Evolutionary conservation across 208 protist species (phyloP), one percentile per base, ranked within the genome.

Genomic region (Leishmania arabica): DNA sequence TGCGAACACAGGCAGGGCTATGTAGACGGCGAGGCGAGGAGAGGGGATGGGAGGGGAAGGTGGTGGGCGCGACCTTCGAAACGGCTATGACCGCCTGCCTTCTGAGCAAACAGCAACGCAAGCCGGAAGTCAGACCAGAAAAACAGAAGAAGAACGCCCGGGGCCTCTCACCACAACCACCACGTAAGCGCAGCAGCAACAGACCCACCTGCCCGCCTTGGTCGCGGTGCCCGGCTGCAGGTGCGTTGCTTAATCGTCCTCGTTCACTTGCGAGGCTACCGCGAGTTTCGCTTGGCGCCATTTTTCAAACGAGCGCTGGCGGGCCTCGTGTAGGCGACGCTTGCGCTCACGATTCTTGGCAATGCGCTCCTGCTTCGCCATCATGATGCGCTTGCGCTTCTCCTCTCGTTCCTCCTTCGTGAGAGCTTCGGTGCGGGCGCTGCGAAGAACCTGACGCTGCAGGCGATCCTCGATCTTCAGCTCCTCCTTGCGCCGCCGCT

Each of bases 291-390:
- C 73, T 70, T 95, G 80, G 24, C 95, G 88, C 95, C 95, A 97
- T 47, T 89, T 84, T 45, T 95, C 90, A 72, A 97, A 97, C 15
- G 95, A 92, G 76, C 81, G 86, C 80, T 93, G 83, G 9, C 92
- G 91, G 2, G 84, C 76, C 65, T 95, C 89, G 80, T 95, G 92
- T 5, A 97, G 84, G 27, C 88, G 90, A 47, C 89, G 89, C 86
- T 96, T 95, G 65, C 95, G 87, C 75, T 95, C 92, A 45, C 90
- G 88, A 81, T 97, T 97, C 84, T 95, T 94, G 53, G 91, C 91
- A 80, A 97, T 96, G 75, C 95, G 92, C 70, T 95, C 89, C 80
- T 97, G 93, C 84, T 97, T 97, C 31, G 95, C 95, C 64, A 91
- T 78, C 81, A 95, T 83, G 37, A 96, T 92, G 73, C 79, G 84